Conservation (phyloP, 345 rosid species). For the Populus ilicifolia region DNA sequence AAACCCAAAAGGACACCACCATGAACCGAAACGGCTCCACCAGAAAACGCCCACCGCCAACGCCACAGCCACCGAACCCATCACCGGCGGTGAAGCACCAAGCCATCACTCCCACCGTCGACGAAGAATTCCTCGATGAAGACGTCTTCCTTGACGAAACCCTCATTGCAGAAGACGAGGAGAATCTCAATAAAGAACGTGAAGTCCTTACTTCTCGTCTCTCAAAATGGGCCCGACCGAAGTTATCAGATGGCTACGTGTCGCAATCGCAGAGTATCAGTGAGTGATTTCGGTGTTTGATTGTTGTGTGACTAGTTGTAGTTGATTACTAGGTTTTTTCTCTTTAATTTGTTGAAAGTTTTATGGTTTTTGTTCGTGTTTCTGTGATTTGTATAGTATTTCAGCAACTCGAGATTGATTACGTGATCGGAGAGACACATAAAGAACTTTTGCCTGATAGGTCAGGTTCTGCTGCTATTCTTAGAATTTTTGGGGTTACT, state of each 20-base stretch:
- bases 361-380: not conserved
- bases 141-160: constrained; percentile 78
- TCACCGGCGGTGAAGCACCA: constrained; percentile 51
- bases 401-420: constrained; percentile 97
- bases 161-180: constrained; percentile 66
- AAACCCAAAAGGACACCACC: constrained; percentile 6
- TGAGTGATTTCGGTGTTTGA: constrained; percentile 25
- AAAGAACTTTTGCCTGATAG: constrained; percentile 55
- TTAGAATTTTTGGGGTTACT: constrained; percentile 85
- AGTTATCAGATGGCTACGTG: constrained; percentile 48
- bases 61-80: constrained; percentile 30
- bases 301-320: not conserved
- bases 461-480: constrained; percentile 76
- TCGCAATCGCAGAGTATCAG: constrained; percentile 57
- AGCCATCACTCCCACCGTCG: constrained; percentile 35
- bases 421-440: constrained; percentile 58
- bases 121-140: constrained; percentile 81
- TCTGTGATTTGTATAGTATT: constrained; percentile 40
- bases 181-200: constrained; percentile 66
- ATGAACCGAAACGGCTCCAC: constrained; percentile 47
- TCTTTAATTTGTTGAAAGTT: not conserved
- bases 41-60: constrained; percentile 64
- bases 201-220: constrained; percentile 59
- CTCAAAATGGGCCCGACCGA: constrained; percentile 74
- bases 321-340: constrained; percentile 7